Evolutionary conservation across 1,284 basidiomycete species (phyloP).

Genomic region (Boletellus sp.): DNA sequence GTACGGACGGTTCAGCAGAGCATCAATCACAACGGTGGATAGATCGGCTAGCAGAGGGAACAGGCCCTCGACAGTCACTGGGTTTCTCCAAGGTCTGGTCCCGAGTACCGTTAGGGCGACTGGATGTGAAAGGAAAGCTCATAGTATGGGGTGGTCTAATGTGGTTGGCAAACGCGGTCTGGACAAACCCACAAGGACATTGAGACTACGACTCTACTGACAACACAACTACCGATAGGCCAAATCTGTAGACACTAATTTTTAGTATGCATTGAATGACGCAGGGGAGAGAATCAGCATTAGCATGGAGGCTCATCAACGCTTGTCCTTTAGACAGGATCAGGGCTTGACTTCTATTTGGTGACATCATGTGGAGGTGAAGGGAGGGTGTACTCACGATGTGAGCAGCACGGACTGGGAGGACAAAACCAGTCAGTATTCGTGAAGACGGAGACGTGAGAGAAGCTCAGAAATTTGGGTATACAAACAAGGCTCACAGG

Average conservation of each 20-base stretch:
- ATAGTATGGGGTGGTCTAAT: constrained; percentile 38
- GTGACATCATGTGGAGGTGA: constrained; percentile 49
- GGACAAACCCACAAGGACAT: constrained; percentile 39
- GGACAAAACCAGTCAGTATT: constrained; percentile 10
- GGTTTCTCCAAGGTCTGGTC: constrained; percentile 31
- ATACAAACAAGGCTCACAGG: constrained; percentile 67
- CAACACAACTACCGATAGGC: not conserved
- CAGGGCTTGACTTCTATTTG: constrained; percentile 87
- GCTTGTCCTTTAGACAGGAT: constrained; percentile 66
- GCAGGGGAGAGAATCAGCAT: constrained; percentile 50
- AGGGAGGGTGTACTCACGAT: constrained; percentile 39
- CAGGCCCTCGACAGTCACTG: constrained; percentile 26
- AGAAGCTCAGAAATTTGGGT: constrained; percentile 82
- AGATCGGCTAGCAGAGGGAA: constrained; percentile 48
- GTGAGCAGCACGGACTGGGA: not conserved
- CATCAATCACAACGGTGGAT: constrained; percentile 48
- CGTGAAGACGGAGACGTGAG: constrained; percentile 2
- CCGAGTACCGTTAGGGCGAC: constrained; percentile 26
- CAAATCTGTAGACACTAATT: constrained; percentile 9
- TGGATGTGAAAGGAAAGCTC: constrained; percentile 34
- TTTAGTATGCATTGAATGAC: constrained; percentile 9
- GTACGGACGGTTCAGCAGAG: constrained; percentile 23
- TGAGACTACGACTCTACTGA: not conserved
- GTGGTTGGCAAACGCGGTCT: constrained; percentile 58
- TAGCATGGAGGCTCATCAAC: constrained; percentile 81